A percentile compares a stretch with the other conserved stretches of the same genome.
phyloP scores from a whole-genome alignment of 192 early-diverging fungal species.

The Neocallimastix lanati region DNA sequence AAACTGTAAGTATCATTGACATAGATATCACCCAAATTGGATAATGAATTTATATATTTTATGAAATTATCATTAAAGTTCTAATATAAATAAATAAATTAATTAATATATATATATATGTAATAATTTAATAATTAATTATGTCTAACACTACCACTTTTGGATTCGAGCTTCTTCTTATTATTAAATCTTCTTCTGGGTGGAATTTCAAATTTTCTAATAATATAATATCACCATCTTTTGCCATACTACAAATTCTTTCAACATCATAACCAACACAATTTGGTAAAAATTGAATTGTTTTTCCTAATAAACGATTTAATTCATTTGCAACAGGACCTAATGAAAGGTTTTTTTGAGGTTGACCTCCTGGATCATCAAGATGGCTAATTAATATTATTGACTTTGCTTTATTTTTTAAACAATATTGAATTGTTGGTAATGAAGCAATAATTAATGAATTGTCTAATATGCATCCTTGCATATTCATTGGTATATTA shows the following conservation, averaged over 20 bases:
- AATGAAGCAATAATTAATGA: neutral
- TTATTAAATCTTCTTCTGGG: neutral
- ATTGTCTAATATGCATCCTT: neutral
- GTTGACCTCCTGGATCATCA: neutral
- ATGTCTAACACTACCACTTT: too few species aligned
- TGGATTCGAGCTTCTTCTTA: neutral
- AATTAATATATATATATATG: too few species aligned
- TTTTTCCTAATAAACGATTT: neutral
- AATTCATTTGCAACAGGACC: neutral
- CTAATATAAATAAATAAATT: too few species aligned
- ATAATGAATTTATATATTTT: neutral
- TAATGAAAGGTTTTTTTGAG: neutral
- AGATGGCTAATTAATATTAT: neutral
- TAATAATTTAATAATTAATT: too few species aligned
- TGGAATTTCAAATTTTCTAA: neutral
- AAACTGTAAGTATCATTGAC: neutral
- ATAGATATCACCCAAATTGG: neutral
- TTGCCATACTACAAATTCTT: neutral
- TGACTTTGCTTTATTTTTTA: neutral
- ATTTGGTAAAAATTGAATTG: neutral
- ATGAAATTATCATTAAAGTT: neutral
- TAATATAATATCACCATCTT: neutral
- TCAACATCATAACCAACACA: neutral
- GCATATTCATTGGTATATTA: neutral
- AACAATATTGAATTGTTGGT: neutral